Evolutionary conservation across 805 yeast species (phyloP).

Genomic region (Nakazawaea siamensis): DNA sequence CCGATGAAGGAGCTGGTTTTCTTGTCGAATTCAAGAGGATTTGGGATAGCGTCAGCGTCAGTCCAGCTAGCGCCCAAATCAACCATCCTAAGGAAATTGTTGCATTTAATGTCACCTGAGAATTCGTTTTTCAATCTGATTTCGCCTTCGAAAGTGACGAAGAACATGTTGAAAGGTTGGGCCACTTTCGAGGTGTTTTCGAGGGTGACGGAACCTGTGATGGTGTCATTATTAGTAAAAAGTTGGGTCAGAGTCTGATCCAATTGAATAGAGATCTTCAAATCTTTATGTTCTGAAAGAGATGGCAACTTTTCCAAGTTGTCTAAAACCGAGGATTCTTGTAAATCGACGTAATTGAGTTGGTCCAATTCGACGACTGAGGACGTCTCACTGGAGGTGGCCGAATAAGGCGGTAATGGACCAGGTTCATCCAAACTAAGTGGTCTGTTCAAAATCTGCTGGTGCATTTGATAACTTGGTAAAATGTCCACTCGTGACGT

Average conservation of each 20-base stretch:
- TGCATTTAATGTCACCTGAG: background rate
- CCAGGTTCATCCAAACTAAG: constrained; percentile 21
- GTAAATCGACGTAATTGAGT: constrained; percentile 20
- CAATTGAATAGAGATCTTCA: constrained; percentile 1
- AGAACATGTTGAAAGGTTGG: constrained; percentile 27
- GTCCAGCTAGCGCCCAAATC: constrained; percentile 51
- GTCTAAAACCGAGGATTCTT: constrained; percentile 9
- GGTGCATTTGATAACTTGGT: constrained; percentile 41
- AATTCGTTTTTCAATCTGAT: constrained; percentile 30
- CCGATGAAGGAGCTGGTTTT: constrained; percentile 26
- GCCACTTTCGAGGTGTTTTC: constrained; percentile 37
- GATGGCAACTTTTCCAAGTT: constrained; percentile 35
- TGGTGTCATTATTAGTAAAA: constrained; percentile 23
- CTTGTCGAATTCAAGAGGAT: constrained; percentile 5
- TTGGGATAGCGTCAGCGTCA: constrained; percentile 2
- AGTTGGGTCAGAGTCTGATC: background rate
- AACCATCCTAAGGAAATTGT: constrained; percentile 47
- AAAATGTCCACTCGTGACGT: constrained; percentile 26
- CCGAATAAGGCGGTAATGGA: constrained; percentile 11
- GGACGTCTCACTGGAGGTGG: constrained; percentile 28
- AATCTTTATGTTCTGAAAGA: constrained; percentile 27
- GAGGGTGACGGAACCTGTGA: constrained; percentile 37
- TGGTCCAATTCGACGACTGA: constrained; percentile 16
- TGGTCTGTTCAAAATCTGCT: constrained; percentile 21
- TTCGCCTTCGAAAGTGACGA: constrained; percentile 9